These are phyloP conservation scores for Hypoxylon fragiforme DNA, from an alignment of 495 filamentous ascomycete genomes.

Conservation along the genomic window DNA sequence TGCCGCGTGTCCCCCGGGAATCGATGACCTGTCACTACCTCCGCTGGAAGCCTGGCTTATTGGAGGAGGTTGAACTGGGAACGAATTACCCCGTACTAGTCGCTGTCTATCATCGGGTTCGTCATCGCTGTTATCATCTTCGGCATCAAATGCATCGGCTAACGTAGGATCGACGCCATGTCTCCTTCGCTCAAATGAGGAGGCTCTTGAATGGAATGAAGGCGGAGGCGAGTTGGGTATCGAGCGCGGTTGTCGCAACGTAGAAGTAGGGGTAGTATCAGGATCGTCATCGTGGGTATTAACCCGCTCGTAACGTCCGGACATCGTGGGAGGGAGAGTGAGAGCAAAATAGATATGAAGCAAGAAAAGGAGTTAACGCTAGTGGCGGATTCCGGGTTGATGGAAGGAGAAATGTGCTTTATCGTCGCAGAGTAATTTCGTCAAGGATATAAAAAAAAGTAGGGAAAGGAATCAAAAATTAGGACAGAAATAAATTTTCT, in stretches of 20 bases:
- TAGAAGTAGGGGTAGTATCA: constrained; percentile 41
- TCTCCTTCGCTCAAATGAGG: constrained; percentile 66
- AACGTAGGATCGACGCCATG: constrained; percentile 68
- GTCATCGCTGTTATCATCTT: constrained; percentile 70
- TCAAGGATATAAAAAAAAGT: constrained; percentile 10
- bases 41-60: constrained; percentile 14
- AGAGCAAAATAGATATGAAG: constrained; percentile 29
- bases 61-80: constrained; percentile 32
- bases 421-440: constrained; percentile 20
- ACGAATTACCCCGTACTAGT: constrained; percentile 73
- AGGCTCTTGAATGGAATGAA: constrained; percentile 85
- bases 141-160: constrained; percentile 86
- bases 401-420: constrained; percentile 5
- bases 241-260: constrained; percentile 41
- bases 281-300: constrained; percentile 53
- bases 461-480: constrained; percentile 11
- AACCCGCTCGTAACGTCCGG: constrained; percentile 80
- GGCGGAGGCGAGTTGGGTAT: constrained; percentile 87
- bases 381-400: constrained; percentile 16
- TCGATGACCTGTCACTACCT: constrained; percentile 13
- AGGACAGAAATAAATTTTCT: constrained; percentile 12
- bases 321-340: constrained; percentile 61
- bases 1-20: constrained; percentile 15
- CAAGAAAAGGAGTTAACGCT: constrained; percentile 14
- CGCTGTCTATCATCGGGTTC: constrained; percentile 83